Evolutionary conservation across 208 protist genomes (phyloP).

Genomic region (Porcisia deanei): DNA sequence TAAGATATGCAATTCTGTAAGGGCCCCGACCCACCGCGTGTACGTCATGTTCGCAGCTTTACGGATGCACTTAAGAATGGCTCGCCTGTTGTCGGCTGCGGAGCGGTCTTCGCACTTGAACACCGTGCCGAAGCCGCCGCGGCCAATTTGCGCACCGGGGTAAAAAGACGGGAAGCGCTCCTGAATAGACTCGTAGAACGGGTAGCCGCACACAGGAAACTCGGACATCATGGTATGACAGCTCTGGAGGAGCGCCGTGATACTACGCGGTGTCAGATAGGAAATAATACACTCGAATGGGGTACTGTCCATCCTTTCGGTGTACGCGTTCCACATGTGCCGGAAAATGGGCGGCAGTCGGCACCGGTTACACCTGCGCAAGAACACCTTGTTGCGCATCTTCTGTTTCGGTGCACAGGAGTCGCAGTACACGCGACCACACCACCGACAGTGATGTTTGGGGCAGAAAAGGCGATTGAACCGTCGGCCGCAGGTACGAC

Average conservation of each 20-base stretch:
- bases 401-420: conserved; percentile 48
- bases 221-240: conserved; percentile 59
- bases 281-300: conserved; percentile 49
- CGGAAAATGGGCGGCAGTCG: conserved; percentile 63
- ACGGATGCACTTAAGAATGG: conserved; percentile 66
- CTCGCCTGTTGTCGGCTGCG: conserved; percentile 26
- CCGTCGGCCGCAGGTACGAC: conserved; percentile 27
- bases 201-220: conserved; percentile 48
- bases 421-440: conserved; percentile 76
- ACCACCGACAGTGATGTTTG: conserved; percentile 84
- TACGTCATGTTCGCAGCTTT: conserved; percentile 42
- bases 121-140: conserved; percentile 63
- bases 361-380: conserved; percentile 65
- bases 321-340: conserved; percentile 37
- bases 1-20: conserved; percentile 61
- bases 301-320: conserved; percentile 29
- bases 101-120: conserved; percentile 76
- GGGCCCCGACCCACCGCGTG: conserved; percentile 43
- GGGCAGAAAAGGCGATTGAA: conserved; percentile 42
- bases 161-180: conserved; percentile 73
- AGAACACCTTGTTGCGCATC: conserved; percentile 8
- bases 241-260: conserved; percentile 64
- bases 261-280: conserved; percentile 45
- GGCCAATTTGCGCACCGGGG: conserved; percentile 61
- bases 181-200: conserved; percentile 47